A percentile compares a stretch with the other conserved stretches of the same genome.
phyloP scores from a whole-genome alignment of 2,329 filamentous ascomycete species.

The Monosporascus sp. region DNA sequence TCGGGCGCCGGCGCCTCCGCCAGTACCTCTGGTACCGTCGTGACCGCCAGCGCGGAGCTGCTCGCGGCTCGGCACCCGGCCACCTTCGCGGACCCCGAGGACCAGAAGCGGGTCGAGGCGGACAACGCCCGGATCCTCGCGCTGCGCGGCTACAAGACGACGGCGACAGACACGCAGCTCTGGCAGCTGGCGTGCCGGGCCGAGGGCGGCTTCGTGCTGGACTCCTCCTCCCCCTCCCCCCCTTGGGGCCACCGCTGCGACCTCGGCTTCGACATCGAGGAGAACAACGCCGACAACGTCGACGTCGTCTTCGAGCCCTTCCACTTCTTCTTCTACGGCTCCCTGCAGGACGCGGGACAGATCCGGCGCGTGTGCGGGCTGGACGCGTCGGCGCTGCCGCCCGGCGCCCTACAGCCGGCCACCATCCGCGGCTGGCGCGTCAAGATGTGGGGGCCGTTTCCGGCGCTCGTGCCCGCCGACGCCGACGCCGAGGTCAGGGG shows the following conservation, averaged over 20 bases:
- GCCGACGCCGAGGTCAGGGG: slow-evolving; percentile 9
- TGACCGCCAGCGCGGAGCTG: too few relatives aligned
- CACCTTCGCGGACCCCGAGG: neutral
- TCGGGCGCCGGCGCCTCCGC: too few relatives aligned
- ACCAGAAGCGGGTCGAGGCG: neutral
- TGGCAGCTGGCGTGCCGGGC: slow-evolving; percentile 1
- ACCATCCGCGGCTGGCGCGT: slow-evolving; percentile 14
- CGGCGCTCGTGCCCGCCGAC: slow-evolving; percentile 13
- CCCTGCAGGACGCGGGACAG: slow-evolving; percentile 11
- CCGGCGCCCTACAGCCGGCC: slow-evolving; percentile 1
- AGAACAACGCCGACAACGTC: neutral
- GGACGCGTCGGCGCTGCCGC: neutral
- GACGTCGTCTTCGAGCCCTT: slow-evolving; percentile 17
- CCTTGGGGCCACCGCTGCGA: neutral
- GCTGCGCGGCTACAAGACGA: slow-evolving; percentile 10
- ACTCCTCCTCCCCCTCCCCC: neutral
- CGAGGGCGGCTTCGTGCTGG: neutral
- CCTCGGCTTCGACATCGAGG: neutral
- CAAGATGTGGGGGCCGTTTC: slow-evolving; percentile 11
- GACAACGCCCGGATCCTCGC: slow-evolving; percentile 2
- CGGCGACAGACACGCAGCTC: slow-evolving; percentile 6
- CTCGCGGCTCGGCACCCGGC: neutral
- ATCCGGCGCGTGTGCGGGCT: slow-evolving; percentile 3
- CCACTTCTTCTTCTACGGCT: slow-evolving; percentile 25
- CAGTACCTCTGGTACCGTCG: too few relatives aligned